Percentiles rank a stretch among this genome's conserved stretches.
Evolutionary conservation across 768 basidiomycete species (phyloP).

Genomic region (Antrodiella citrinella): DNA sequence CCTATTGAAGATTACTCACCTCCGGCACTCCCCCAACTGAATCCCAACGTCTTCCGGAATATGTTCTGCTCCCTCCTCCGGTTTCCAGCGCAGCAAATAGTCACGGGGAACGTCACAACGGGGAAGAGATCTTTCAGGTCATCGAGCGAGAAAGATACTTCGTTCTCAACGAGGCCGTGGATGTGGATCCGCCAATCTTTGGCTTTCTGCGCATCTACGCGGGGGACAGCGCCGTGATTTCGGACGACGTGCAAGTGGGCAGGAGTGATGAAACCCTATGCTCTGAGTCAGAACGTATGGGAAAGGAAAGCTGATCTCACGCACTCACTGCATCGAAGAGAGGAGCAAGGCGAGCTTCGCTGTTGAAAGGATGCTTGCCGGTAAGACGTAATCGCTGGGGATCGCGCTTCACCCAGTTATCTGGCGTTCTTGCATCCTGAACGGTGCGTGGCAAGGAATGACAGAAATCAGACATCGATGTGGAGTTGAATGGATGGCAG

Average conservation of each 20-base stretch:
- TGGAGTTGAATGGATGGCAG: too few species aligned
- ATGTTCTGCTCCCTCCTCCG: conserved; percentile 61
- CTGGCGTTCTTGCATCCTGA: neutral
- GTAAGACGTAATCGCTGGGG: conserved; percentile 41
- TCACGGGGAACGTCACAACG: conserved; percentile 50
- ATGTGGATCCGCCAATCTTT: conserved; percentile 37
- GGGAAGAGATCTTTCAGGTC: conserved; percentile 40
- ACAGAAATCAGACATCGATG: too few species aligned
- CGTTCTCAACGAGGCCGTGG: conserved; percentile 31
- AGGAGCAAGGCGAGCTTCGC: conserved; percentile 37
- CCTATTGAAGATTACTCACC: conserved; percentile 16
- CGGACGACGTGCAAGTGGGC: conserved; percentile 24
- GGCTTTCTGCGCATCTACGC: conserved; percentile 16
- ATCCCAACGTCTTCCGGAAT: conserved; percentile 46
- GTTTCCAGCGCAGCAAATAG: conserved; percentile 58
- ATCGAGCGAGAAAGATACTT: conserved; percentile 32
- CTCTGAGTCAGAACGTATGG: neutral
- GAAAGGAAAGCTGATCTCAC: neutral
- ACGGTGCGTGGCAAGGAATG: too few species aligned
- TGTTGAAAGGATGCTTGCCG: conserved; percentile 57
- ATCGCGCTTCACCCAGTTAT: conserved; percentile 29
- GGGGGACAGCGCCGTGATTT: conserved; percentile 54
- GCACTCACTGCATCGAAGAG: conserved; percentile 32
- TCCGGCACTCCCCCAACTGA: conserved; percentile 46
- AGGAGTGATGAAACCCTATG: conserved; percentile 17